phyloP scores from a whole-genome alignment of 2,329 filamentous ascomycete genomes.

The Pezicula neosporulosa region DNA sequence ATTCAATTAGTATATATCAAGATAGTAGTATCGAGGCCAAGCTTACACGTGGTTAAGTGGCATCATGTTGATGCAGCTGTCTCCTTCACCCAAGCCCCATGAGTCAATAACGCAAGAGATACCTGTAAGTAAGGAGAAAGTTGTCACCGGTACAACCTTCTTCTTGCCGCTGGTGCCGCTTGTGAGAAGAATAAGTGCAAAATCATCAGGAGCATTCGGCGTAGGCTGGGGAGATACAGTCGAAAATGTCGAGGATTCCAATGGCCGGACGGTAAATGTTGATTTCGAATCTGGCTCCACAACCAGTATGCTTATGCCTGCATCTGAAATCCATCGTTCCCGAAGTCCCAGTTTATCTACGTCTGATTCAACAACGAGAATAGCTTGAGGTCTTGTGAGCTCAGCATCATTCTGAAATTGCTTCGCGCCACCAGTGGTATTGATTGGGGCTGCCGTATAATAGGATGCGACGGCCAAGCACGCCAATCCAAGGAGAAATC shows the following conservation, averaged over 20 bases:
- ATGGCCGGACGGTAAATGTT: conserved; percentile 29
- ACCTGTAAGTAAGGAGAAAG: conserved; percentile 47
- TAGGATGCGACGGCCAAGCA: conserved; percentile 46
- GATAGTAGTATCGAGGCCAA: not conserved
- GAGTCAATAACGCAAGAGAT: conserved; percentile 50
- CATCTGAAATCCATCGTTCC: conserved; percentile 28
- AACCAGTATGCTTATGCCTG: conserved; percentile 35
- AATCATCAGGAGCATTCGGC: conserved; percentile 42
- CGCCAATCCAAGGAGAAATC: conserved; percentile 46
- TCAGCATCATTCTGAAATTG: conserved; percentile 48
- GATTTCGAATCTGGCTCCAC: conserved; percentile 34
- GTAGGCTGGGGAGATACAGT: conserved; percentile 2
- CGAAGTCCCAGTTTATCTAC: conserved; percentile 36
- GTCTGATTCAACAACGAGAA: conserved; percentile 41
- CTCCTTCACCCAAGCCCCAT: conserved; percentile 43
- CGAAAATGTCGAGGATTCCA: conserved; percentile 3
- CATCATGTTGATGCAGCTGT: conserved; percentile 57
- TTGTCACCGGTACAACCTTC: conserved; percentile 51
- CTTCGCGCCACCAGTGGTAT: conserved; percentile 41
- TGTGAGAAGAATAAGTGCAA: conserved; percentile 50
- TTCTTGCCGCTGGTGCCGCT: conserved; percentile 56
- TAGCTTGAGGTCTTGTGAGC: conserved; percentile 41
- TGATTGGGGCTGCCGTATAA: conserved; percentile 50
- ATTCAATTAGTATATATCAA: not conserved
- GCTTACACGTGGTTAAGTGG: conserved; percentile 47